Evolutionary conservation across 2,329 filamentous ascomycete genomes (phyloP).

Genomic region (Berkeleyomyces rouxiae): DNA sequence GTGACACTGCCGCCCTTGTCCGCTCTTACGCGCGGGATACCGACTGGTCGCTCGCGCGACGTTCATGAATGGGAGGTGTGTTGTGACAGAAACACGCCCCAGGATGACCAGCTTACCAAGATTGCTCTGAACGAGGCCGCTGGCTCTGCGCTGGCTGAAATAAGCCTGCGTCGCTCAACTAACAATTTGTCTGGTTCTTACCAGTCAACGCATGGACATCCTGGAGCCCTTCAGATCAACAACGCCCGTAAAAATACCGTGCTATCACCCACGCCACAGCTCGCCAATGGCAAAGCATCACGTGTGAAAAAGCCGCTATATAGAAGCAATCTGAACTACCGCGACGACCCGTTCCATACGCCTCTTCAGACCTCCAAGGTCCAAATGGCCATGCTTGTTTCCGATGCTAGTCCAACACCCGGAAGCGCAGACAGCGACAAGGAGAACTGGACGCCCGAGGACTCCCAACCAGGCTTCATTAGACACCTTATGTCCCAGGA

Average conservation of each 20-base stretch:
- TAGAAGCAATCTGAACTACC: conserved; percentile 4
- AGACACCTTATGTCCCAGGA: conserved; percentile 18
- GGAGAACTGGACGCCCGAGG: conserved; percentile 64
- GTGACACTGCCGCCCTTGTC: conserved; percentile 42
- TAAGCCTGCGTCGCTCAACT: conserved; percentile 64
- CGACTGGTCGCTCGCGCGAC: conserved; percentile 59
- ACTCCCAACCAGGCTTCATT: conserved; percentile 15
- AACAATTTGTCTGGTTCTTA: conserved; percentile 18
- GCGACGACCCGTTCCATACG: conserved; percentile 27
- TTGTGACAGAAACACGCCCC: conserved; percentile 63
- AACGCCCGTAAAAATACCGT: conserved; percentile 1
- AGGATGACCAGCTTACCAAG: conserved; percentile 49
- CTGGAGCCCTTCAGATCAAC: conserved; percentile 6
- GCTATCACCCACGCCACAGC: conserved; percentile 4
- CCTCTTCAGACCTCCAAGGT: conserved; percentile 16
- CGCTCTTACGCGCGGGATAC: conserved; percentile 32
- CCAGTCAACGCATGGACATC: not conserved
- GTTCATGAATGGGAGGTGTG: conserved; percentile 84
- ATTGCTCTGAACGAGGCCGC: conserved; percentile 66
- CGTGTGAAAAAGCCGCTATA: conserved; percentile 21
- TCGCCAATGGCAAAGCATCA: conserved; percentile 20
- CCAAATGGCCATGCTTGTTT: conserved; percentile 4
- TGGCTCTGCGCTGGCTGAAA: conserved; percentile 65
- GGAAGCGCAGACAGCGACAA: conserved; percentile 44
- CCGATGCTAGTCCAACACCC: conserved; percentile 7